These are phyloP conservation scores for Penicillium bovifimosum DNA, from an alignment of 495 filamentous ascomycete genomes.

Conservation along the genomic window DNA sequence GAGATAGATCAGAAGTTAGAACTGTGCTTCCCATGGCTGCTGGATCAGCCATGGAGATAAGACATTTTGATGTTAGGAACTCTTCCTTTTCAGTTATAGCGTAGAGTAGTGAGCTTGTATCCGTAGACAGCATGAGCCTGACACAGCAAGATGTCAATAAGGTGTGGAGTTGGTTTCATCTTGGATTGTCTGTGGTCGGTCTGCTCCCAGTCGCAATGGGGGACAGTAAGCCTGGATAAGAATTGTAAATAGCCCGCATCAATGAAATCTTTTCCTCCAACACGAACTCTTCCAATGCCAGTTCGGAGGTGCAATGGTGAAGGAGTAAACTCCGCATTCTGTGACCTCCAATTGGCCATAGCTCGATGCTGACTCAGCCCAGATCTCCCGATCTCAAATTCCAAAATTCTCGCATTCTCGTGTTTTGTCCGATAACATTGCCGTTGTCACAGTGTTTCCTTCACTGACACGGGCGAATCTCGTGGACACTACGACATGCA, in stretches of 20 bases:
- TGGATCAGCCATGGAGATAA: slow-evolving; percentile 16
- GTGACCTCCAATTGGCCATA: slow-evolving; percentile 1
- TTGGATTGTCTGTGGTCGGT: too few species aligned
- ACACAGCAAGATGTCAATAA: background rate
- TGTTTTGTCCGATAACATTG: background rate
- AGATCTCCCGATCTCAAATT: slow-evolving; percentile 3
- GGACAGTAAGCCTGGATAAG: too few species aligned
- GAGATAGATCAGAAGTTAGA: slow-evolving; percentile 10
- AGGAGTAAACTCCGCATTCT: slow-evolving; percentile 6
- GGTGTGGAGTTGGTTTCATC: background rate
- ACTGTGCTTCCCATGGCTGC: slow-evolving; percentile 13
- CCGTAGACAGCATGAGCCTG: background rate
- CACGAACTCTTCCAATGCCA: too few species aligned
- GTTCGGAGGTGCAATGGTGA: too few species aligned
- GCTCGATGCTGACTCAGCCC: slow-evolving; percentile 1
- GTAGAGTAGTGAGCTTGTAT: background rate
- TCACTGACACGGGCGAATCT: background rate
- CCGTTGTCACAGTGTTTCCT: background rate
- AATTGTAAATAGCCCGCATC: too few species aligned
- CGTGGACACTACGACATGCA: slow-evolving; percentile 14
- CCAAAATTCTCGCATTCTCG: slow-evolving; percentile 5
- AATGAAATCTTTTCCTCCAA: too few species aligned
- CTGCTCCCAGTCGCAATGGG: too few species aligned
- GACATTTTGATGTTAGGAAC: background rate
- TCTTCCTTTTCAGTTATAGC: background rate